Conservation (phyloP, 139 green algal genomes). For the Tetratostichococcus sp. region DNA sequence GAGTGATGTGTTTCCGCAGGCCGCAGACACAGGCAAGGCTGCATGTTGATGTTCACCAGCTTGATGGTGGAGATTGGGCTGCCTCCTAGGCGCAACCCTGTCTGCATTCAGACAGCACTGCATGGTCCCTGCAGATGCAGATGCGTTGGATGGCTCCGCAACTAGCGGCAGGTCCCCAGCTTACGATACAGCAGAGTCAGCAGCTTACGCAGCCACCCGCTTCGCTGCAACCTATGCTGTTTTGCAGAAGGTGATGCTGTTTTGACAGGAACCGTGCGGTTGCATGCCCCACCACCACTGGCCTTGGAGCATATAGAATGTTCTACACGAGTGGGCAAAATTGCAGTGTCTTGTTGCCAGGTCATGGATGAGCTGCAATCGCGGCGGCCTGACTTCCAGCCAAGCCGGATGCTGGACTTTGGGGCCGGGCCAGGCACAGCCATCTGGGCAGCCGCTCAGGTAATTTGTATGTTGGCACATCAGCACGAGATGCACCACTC, state of each 20-base stretch:
- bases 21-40: no score
- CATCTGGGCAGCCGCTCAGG: constrained; percentile 60
- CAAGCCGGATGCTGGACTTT: constrained; percentile 64
- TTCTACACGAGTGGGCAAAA: not conserved
- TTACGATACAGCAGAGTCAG: constrained; percentile 16
- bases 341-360: not conserved
- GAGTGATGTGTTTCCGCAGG: not conserved
- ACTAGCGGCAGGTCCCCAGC: not conserved
- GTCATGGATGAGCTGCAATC: constrained; percentile 32
- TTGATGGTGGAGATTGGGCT: no score
- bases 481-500: not conserved
- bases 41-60: not conserved
- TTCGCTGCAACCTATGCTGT: constrained; percentile 48
- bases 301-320: not conserved
- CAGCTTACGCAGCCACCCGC: constrained; percentile 33
- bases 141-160: not conserved
- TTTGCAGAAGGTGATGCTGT: constrained; percentile 7
- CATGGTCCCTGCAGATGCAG: not conserved
- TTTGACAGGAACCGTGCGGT: no score
- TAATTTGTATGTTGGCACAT: no score
- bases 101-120: not conserved
- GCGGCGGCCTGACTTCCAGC: constrained; percentile 32
- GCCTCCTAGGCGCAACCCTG: no score
- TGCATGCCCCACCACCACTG: not conserved
- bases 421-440: constrained; percentile 68